phyloP scores from a whole-genome alignment of 1,139 yeast species.

The Kodamaea ohmeri region DNA sequence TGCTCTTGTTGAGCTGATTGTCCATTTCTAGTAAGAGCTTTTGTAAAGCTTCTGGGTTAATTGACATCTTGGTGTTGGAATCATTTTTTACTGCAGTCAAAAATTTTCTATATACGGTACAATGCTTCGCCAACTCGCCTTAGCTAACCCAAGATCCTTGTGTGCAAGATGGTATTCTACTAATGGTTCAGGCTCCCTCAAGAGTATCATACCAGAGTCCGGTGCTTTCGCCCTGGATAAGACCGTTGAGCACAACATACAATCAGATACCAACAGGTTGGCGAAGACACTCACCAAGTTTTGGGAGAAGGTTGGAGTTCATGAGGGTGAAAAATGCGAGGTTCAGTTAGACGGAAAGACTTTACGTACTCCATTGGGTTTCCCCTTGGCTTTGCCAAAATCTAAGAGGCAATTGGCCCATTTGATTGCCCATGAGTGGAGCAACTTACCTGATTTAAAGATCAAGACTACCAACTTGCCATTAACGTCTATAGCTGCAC shows the following conservation, averaged over 20 bases:
- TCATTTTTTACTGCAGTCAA: background rate
- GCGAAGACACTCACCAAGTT: constrained; percentile 72
- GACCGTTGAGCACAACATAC: constrained; percentile 50
- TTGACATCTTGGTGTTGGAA: constrained; percentile 19
- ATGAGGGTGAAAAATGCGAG: constrained; percentile 34
- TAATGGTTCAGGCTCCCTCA: constrained; percentile 11
- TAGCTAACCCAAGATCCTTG: background rate
- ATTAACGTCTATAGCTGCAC: constrained; percentile 78
- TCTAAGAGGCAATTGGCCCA: constrained; percentile 64
- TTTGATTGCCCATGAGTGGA: constrained; percentile 87
- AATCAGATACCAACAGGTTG: constrained; percentile 66
- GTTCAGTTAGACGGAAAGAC: constrained; percentile 74
- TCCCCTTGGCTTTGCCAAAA: constrained; percentile 61
- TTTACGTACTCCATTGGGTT: constrained; percentile 81
- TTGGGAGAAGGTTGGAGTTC: constrained; percentile 76
- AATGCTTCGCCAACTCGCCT: constrained; percentile 7
- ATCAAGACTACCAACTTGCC: constrained; percentile 83
- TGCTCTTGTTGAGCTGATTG: constrained; percentile 54
- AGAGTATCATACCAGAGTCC: constrained; percentile 14
- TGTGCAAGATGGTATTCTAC: constrained; percentile 6
- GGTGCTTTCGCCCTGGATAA: constrained; percentile 36
- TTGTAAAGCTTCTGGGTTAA: constrained; percentile 53
- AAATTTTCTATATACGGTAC: constrained; percentile 1
- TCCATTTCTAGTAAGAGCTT: constrained; percentile 61
- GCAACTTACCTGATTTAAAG: constrained; percentile 62